These are phyloP conservation scores for Coix lacrymajobi DNA, from an alignment of 176 grass and related monocot genomes.

Conservation along the genomic window DNA sequence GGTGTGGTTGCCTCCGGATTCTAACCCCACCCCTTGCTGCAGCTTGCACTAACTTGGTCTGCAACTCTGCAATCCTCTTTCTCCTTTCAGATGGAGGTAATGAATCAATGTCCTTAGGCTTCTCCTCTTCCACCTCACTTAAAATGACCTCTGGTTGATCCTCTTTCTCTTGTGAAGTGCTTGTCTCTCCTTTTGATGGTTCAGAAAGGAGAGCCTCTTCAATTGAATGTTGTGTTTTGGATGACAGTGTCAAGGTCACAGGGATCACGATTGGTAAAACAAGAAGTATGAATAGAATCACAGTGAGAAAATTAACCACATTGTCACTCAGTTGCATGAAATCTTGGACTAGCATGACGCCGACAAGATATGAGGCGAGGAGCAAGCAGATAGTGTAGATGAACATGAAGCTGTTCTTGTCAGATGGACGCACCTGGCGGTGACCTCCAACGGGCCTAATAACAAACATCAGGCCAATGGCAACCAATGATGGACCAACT, in stretches of 20 bases:
- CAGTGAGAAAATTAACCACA: conserved; percentile 40
- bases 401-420: conserved; percentile 80
- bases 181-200: conserved; percentile 49
- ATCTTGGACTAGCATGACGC: conserved; percentile 84
- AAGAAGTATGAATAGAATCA: conserved; percentile 63
- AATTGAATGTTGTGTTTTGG: conserved; percentile 45
- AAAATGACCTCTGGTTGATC: conserved; percentile 63
- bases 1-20: conserved; percentile 61
- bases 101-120: conserved; percentile 52
- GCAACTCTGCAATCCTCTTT: conserved; percentile 62
- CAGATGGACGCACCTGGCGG: conserved; percentile 63
- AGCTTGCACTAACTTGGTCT: conserved; percentile 54
- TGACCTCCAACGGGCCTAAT: conserved; percentile 83
- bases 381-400: conserved; percentile 78
- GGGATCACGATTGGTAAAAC: conserved; percentile 55
- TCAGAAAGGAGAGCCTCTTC: conserved; percentile 58
- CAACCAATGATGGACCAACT: conserved; percentile 74
- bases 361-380: conserved; percentile 82
- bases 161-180: conserved; percentile 43
- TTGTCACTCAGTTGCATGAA: conserved; percentile 47
- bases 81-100: conserved; percentile 61
- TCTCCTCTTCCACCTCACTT: conserved; percentile 80
- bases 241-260: conserved; percentile 52
- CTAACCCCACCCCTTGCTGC: conserved; percentile 68
- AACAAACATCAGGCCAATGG: conserved; percentile 75